Base-by-base conservation (phyloP, 352 stramenopile genomes). In the Phytophthora crassamura region DNA sequence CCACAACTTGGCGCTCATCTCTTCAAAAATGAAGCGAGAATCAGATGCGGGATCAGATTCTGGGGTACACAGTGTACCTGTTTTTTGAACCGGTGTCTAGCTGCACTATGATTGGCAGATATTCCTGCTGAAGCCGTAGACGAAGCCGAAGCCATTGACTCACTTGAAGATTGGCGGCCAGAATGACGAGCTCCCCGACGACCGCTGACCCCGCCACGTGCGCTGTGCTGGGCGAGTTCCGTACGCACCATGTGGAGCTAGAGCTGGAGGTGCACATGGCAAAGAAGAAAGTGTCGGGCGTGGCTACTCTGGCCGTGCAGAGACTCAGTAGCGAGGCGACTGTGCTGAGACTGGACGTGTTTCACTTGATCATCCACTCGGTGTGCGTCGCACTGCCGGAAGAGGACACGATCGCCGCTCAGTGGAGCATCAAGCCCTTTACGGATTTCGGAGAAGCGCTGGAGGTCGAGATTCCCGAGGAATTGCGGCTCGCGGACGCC, bases 371-470 rank as follows among this genome's bases (percentile, higher is more conserved):
- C 15, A 79, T 92, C 61, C 75, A 69, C 43, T 76, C 78, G 4
- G 77, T 92, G 35, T 65, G 63, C 20, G 68, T 75, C 7, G 43
- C 53, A 28, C 58, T 54, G 42, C 64, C 40, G 2, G 49, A 59
- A 18, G 52, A 54, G 7, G 48, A 62, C 18, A 64, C 59, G 22
- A 53, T 65, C 39, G 59, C 65, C 0, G 66, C 64, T 4, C 39
- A 65, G 18, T 91, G 82, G 82, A 59, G 45, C 16, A 39, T 91
- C 51, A 72, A 80, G 18, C 74, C 82, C 11, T 93, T 93, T 39
- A 91, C 84, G 11, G 57, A 46, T 18, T 93, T 93, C 51, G 84
- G 84, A 5, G 71, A 93, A 15, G 62, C 65, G 43, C 67, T 93
- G 14, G 72, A 79, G 45, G 69, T 93, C 25, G 52, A 79, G 11